Evolutionary conservation across 1,284 basidiomycete species (phyloP).

Genomic region (Moesziomyces sp.): DNA sequence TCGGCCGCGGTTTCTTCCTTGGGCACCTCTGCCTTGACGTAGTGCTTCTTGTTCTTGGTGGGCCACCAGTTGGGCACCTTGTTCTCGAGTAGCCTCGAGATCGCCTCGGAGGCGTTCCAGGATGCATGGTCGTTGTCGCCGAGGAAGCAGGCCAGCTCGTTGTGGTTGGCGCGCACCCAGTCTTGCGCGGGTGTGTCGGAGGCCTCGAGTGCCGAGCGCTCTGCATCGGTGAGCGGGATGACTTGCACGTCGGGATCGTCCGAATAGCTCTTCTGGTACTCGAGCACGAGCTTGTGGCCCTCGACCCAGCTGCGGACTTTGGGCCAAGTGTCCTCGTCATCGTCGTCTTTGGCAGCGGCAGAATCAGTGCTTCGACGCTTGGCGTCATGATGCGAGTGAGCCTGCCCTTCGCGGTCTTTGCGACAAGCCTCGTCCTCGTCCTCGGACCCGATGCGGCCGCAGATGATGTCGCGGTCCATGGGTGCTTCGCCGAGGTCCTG

Average conservation of each 20-base stretch:
- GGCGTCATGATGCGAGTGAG: conserved; percentile 2
- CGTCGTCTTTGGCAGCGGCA: conserved; percentile 7
- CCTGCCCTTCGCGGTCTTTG: conserved; percentile 41
- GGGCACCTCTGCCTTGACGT: conserved; percentile 31
- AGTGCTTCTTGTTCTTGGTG: conserved; percentile 33
- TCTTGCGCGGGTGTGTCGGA: conserved; percentile 51
- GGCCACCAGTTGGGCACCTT: conserved; percentile 45
- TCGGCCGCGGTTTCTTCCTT: conserved; percentile 42
- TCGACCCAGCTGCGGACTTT: conserved; percentile 61
- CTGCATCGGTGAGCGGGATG: conserved; percentile 54
- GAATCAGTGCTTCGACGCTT: not conserved
- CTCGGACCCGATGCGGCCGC: conserved; percentile 26
- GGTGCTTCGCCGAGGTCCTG: conserved; percentile 54
- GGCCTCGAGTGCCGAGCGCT: conserved; percentile 36
- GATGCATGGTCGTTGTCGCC: conserved; percentile 35
- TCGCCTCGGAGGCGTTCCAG: conserved; percentile 49
- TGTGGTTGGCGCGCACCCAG: conserved; percentile 52
- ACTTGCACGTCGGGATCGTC: conserved; percentile 59
- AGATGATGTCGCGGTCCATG: conserved; percentile 51
- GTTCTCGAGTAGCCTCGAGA: conserved; percentile 39
- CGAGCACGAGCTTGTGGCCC: conserved; percentile 61
- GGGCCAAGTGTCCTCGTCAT: conserved; percentile 47
- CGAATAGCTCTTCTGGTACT: conserved; percentile 52
- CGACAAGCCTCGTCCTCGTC: conserved; percentile 47
- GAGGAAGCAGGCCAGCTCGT: conserved; percentile 48